Conservation (phyloP, 1,139 yeast species). For the Wickerhamomyces sp. region DNA sequence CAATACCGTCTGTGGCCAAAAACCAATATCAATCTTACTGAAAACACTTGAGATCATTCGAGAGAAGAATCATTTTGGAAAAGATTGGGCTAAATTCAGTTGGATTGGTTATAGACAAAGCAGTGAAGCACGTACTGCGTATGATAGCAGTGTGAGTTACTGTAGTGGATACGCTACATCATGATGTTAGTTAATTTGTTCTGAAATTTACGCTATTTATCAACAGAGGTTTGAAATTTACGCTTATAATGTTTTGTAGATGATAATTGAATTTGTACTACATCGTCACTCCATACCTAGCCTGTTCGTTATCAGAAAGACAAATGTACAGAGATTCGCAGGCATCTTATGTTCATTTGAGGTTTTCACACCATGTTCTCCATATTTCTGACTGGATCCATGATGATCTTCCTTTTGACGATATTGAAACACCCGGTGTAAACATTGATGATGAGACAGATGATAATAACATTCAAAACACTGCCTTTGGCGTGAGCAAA, state of each 20-base stretch:
- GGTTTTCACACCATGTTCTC: slow-evolving; percentile 29
- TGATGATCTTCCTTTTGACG: slow-evolving; percentile 34
- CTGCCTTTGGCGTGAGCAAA: slow-evolving; percentile 25
- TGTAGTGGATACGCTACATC: slow-evolving; percentile 68
- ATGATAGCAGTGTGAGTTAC: slow-evolving; percentile 84
- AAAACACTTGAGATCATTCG: slow-evolving; percentile 40
- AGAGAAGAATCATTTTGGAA: slow-evolving; percentile 11
- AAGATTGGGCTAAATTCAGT: slow-evolving; percentile 35
- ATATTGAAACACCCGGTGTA: slow-evolving; percentile 27
- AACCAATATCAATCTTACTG: slow-evolving; percentile 67
- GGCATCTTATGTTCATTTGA: slow-evolving; percentile 29
- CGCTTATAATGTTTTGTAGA: neutral
- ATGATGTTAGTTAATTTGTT: neutral
- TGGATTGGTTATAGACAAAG: slow-evolving; percentile 90
- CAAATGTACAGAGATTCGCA: slow-evolving; percentile 30
- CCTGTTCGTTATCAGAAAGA: too few relatives aligned
- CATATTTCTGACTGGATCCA: slow-evolving; percentile 34
- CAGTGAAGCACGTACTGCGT: slow-evolving; percentile 40
- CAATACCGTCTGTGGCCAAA: slow-evolving; percentile 93
- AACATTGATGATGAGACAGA: slow-evolving; percentile 22
- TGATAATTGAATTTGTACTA: too few relatives aligned
- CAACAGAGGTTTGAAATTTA: neutral
- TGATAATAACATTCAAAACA: slow-evolving; percentile 11
- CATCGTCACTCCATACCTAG: too few relatives aligned
- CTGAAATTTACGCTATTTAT: too few relatives aligned